Evolutionary conservation across 768 basidiomycete genomes (phyloP).

Genomic region (Dentipellis fragilis): DNA sequence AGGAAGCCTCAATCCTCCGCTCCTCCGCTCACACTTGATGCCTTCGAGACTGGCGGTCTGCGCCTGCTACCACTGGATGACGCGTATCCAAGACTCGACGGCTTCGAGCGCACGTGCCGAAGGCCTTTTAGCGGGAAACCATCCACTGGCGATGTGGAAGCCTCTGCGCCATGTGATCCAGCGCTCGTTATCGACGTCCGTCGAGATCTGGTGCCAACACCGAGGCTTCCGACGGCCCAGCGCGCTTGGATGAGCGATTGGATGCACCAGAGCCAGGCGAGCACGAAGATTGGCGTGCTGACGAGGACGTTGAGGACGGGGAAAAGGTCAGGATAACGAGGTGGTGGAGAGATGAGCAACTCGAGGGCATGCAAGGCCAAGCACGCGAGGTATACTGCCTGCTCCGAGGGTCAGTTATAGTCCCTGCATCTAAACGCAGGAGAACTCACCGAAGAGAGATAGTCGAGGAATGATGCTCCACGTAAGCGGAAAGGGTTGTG

Average conservation of each 20-base stretch:
- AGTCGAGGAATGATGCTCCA: constrained; percentile 38
- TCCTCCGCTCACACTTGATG: neutral
- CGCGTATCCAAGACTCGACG: neutral
- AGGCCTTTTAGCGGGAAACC: too few relatives aligned
- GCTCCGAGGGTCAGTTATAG: neutral
- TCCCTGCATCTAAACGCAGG: neutral
- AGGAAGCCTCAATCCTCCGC: neutral
- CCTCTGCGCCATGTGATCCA: too few relatives aligned
- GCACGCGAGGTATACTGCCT: constrained; percentile 50
- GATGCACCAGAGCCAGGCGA: constrained; percentile 87
- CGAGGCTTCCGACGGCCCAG: constrained; percentile 66
- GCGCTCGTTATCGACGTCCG: too few relatives aligned
- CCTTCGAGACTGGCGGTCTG: neutral
- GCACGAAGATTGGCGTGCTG: constrained; percentile 68
- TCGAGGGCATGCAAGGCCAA: constrained; percentile 56
- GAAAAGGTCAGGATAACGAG: constrained; percentile 78
- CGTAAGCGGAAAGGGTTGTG: constrained; percentile 52
- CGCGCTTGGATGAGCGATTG: constrained; percentile 68
- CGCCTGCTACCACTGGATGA: neutral
- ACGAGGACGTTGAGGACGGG: constrained; percentile 78
- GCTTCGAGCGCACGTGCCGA: too few relatives aligned
- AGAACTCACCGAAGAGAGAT: constrained; percentile 41
- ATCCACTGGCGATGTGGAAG: too few relatives aligned
- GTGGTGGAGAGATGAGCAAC: constrained; percentile 47
- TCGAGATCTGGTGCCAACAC: neutral